phyloP scores from a whole-genome alignment of 495 filamentous ascomycete genomes.

The Hypomontagnella submonticulosa region DNA sequence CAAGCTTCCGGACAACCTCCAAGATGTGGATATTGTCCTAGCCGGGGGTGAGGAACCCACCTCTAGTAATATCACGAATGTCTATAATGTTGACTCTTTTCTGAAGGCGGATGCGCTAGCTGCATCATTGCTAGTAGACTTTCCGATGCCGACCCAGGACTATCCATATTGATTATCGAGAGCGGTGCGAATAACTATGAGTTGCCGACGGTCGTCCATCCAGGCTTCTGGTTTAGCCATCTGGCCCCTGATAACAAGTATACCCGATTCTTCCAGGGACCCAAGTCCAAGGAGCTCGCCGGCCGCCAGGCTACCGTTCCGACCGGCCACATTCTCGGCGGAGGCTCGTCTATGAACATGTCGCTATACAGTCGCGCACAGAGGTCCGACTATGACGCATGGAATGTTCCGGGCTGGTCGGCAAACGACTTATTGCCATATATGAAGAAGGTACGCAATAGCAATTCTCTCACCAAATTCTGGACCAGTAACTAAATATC shows the following conservation, averaged over 20 bases:
- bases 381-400: constrained; percentile 58
- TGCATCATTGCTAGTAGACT: constrained; percentile 63
- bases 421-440: constrained; percentile 60
- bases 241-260: constrained; percentile 47
- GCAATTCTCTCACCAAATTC: not conserved
- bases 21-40: constrained; percentile 53
- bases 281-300: constrained; percentile 53
- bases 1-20: constrained; percentile 44
- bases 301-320: constrained; percentile 56
- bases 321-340: constrained; percentile 64
- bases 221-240: constrained; percentile 51
- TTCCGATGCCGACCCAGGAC: constrained; percentile 58
- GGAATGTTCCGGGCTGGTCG: constrained; percentile 61
- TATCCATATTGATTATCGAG: constrained; percentile 66
- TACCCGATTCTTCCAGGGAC: constrained; percentile 48
- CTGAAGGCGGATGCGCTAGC: constrained; percentile 58
- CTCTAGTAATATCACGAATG: not conserved
- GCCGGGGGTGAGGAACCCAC: constrained; percentile 44
- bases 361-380: constrained; percentile 54
- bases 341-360: constrained; percentile 68
- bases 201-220: constrained; percentile 55
- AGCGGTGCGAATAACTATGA: constrained; percentile 60
- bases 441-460: constrained; percentile 57
- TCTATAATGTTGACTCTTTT: constrained; percentile 1
- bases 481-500: not conserved